phyloP scores from a whole-genome alignment of 495 filamentous ascomycete species.

The Aspergillus homomorphus region DNA sequence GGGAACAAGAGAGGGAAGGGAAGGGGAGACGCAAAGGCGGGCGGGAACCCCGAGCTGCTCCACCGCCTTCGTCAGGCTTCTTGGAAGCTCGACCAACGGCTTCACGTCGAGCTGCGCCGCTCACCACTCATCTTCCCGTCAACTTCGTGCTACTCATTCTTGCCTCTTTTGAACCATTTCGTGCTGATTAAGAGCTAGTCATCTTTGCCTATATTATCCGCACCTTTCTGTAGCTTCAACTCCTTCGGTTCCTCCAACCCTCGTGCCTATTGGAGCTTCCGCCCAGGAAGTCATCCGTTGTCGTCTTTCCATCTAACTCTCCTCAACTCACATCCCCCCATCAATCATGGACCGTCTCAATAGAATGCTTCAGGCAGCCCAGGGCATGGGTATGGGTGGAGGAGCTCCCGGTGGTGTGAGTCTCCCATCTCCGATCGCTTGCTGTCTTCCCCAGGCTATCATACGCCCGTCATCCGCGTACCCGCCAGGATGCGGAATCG shows the following conservation, averaged over 20 bases:
- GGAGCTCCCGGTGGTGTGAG: slow-evolving; percentile 75
- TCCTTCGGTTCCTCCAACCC: background rate
- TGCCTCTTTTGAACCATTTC: slow-evolving; percentile 6
- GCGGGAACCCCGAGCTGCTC: slow-evolving; percentile 20
- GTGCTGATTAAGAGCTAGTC: background rate
- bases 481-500: background rate
- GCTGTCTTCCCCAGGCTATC: background rate
- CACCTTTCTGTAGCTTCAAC: background rate
- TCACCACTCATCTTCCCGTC: slow-evolving; percentile 16
- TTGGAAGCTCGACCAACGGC: slow-evolving; percentile 11
- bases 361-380: slow-evolving; percentile 74
- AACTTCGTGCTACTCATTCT: slow-evolving; percentile 8
- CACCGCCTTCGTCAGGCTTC: slow-evolving; percentile 28
- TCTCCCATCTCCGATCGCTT: slow-evolving; percentile 16
- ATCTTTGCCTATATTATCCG: background rate
- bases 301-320: slow-evolving; percentile 19
- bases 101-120: slow-evolving; percentile 9
- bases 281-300: slow-evolving; percentile 34
- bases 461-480: background rate
- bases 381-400: slow-evolving; percentile 70
- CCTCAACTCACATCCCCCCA: slow-evolving; percentile 18
- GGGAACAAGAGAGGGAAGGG: slow-evolving; percentile 20
- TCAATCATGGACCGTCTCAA: slow-evolving; percentile 78
- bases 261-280: slow-evolving; percentile 34
- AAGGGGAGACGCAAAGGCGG: slow-evolving; percentile 15